Percentiles rank a stretch among this genome's conserved stretches.
Evolutionary conservation across 208 protist species (phyloP).

Genomic region (Naegleria fowleri): DNA sequence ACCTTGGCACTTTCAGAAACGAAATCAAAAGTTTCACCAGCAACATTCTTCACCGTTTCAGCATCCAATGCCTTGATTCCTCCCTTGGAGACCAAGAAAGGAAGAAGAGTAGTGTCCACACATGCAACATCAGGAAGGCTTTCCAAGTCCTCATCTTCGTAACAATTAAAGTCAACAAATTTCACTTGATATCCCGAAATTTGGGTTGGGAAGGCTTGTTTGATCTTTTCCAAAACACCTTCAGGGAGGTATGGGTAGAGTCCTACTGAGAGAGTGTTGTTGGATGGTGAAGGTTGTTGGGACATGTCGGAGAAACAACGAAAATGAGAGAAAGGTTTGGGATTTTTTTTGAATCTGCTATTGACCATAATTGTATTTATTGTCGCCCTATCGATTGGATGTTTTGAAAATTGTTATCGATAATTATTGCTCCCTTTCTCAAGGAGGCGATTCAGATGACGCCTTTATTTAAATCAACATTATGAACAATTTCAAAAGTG

Average conservation of each 20-base stretch:
- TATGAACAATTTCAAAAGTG: too few relatives aligned
- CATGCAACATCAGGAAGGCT: background rate
- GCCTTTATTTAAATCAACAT: too few relatives aligned
- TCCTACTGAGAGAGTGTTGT: background rate
- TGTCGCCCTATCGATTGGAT: background rate
- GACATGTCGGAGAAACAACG: too few relatives aligned
- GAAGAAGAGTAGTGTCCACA: background rate
- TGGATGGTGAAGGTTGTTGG: background rate
- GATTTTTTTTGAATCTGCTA: background rate
- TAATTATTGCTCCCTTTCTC: too few relatives aligned
- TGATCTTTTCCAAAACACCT: background rate
- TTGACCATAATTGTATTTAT: background rate
- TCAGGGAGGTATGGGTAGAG: background rate
- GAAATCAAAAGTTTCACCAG: background rate
- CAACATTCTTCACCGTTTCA: background rate
- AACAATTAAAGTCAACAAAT: background rate
- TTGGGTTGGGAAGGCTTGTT: background rate
- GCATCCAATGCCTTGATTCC: background rate
- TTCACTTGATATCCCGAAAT: background rate
- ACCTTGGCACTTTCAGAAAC: background rate
- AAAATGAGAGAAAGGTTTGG: background rate
- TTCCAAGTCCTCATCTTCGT: background rate
- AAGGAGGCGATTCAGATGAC: too few relatives aligned
- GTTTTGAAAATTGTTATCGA: too few relatives aligned
- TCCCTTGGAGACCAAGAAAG: background rate